Evolutionary conservation across 345 rosid species (phyloP).

Genomic region (Eucalyptus polybractea): DNA sequence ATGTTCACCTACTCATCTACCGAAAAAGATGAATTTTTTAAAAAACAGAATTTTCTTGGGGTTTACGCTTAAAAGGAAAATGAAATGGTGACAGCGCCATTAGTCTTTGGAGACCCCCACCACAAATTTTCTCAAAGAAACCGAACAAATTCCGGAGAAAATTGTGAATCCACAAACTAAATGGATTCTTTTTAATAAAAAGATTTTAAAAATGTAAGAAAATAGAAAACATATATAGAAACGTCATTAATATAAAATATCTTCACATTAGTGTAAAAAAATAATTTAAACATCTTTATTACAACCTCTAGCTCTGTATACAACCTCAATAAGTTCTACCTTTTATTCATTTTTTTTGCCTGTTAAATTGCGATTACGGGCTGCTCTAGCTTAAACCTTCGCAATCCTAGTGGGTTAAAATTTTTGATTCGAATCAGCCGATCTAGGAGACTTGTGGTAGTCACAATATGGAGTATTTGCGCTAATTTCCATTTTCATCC

Average conservation of each 20-base stretch:
- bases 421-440: neutral
- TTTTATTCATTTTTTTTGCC: neutral
- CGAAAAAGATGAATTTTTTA: neutral
- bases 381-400: neutral
- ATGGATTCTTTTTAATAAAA: neutral
- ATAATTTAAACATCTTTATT: neutral
- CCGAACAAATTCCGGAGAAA: neutral
- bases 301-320: neutral
- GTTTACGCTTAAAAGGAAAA: neutral
- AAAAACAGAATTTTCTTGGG: neutral
- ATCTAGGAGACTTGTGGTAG: neutral
- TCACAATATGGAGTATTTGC: neutral
- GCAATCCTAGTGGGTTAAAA: neutral
- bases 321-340: neutral
- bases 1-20: neutral
- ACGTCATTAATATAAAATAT: neutral
- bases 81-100: neutral
- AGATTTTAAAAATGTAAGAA: neutral
- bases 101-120: neutral
- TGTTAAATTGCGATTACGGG: neutral
- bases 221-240: neutral
- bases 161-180: neutral
- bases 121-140: neutral
- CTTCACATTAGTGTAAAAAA: neutral
- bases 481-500: neutral